Percentiles rank a stretch among this genome's conserved stretches.
Evolutionary conservation across 176 grass and related monocot species (phyloP).

Genomic region (Musa acuminata): DNA sequence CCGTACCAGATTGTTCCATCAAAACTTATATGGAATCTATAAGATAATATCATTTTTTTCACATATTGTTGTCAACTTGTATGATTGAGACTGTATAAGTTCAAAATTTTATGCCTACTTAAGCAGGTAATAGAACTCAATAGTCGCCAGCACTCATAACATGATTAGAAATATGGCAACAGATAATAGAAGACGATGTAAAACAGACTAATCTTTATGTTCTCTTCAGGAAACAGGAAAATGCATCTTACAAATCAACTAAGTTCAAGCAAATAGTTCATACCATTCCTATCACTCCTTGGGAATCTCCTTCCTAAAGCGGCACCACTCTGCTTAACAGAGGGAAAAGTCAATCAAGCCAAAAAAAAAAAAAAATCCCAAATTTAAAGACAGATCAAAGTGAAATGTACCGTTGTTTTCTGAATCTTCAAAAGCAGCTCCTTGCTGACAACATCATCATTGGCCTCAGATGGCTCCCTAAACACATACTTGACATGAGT

Average conservation of each 20-base stretch:
- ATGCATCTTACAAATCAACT: neutral
- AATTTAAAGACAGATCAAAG: neutral
- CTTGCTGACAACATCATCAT: conserved; percentile 12
- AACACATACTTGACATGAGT: neutral
- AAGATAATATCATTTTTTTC: neutral
- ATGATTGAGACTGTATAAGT: neutral
- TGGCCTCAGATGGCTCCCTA: conserved; percentile 20
- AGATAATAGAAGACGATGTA: neutral
- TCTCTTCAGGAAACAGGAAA: neutral
- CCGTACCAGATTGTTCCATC: neutral
- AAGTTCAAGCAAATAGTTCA: neutral
- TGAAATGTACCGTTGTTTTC: neutral
- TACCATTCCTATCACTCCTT: conserved; percentile 18
- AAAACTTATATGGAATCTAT: neutral
- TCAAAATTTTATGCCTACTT: neutral
- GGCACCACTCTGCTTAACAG: conserved; percentile 10
- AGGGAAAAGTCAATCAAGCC: neutral
- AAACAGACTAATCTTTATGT: too few relatives aligned
- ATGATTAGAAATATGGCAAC: neutral
- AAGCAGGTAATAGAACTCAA: neutral
- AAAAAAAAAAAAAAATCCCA: neutral
- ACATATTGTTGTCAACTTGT: neutral
- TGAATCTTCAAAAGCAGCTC: conserved; percentile 19
- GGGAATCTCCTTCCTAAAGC: neutral
- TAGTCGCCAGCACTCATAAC: neutral